Evolutionary conservation across 2,329 filamentous ascomycete genomes (phyloP).

Genomic region (Verticillium nubilum): DNA sequence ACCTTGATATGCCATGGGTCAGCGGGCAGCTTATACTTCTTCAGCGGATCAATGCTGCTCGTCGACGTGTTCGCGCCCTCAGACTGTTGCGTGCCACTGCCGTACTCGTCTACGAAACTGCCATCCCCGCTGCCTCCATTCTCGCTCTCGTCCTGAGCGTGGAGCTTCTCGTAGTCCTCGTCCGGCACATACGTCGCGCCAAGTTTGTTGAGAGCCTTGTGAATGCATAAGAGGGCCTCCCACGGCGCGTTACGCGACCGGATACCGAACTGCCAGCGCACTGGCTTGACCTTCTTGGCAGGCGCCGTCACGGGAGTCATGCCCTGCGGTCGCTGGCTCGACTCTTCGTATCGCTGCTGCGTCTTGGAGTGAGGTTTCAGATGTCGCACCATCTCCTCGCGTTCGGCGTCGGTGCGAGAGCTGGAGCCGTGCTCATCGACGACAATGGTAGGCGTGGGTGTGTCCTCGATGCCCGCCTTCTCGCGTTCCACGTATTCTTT

Average conservation of each 20-base stretch:
- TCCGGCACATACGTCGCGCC: conserved; percentile 81
- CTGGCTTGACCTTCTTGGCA: conserved; percentile 68
- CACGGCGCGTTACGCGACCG: conserved; percentile 89
- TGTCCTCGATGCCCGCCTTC: conserved; percentile 45
- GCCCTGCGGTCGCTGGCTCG: conserved; percentile 51
- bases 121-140: conserved; percentile 32
- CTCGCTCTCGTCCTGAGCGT: conserved; percentile 33
- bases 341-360: conserved; percentile 63
- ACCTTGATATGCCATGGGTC: conserved; percentile 95
- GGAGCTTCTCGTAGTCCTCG: conserved; percentile 48
- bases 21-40: conserved; percentile 78
- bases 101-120: conserved; percentile 34
- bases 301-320: conserved; percentile 56
- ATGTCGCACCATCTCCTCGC: conserved; percentile 72
- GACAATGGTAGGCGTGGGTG: conserved; percentile 34
- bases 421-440: conserved; percentile 40
- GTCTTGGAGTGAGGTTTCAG: conserved; percentile 80
- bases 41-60: conserved; percentile 43
- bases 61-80: conserved; percentile 29
- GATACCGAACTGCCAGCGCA: conserved; percentile 98
- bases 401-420: conserved; percentile 63
- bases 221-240: conserved; percentile 91
- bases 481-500: conserved; percentile 79
- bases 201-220: conserved; percentile 82
- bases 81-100: conserved; percentile 22